Conservation (phyloP, 169 alveolate genomes). For the Eimeria brunetti region DNA sequence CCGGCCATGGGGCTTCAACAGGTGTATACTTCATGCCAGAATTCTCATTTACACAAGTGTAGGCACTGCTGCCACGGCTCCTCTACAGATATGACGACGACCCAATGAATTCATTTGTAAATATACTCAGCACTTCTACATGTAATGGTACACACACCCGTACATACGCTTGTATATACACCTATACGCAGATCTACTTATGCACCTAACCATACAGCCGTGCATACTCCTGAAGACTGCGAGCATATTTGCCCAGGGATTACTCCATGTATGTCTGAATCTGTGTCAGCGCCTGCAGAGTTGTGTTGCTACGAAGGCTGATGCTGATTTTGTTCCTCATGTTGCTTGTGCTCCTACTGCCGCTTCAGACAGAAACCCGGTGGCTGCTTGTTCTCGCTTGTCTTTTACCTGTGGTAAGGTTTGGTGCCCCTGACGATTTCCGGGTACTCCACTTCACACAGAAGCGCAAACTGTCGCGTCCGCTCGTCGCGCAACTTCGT, state of each 20-base stretch:
- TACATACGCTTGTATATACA: neutral
- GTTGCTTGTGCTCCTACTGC: neutral
- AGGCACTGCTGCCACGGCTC: neutral
- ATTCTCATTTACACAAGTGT: neutral
- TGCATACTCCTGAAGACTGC: neutral
- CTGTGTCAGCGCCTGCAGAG: neutral
- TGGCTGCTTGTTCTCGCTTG: neutral
- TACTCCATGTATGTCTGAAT: neutral
- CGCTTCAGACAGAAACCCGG: neutral
- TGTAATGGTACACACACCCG: neutral
- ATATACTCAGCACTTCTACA: neutral
- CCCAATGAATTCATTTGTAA: neutral
- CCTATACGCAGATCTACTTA: neutral
- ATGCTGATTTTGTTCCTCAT: conserved; percentile 2
- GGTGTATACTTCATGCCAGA: neutral
- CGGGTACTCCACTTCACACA: conserved; percentile 98
- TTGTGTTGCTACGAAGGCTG: neutral
- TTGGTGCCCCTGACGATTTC: conserved; percentile 86
- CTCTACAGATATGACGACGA: neutral
- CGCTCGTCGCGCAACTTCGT: conserved; percentile 96
- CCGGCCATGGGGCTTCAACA: neutral
- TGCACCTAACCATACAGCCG: neutral
- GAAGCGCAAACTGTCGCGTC: conserved; percentile 95
- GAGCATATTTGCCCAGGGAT: neutral
- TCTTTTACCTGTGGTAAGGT: conserved; percentile 91